These are phyloP conservation scores for Cyclotella choctawhatcheeana DNA, from an alignment of 108 stramenopile species.

Conservation along the genomic window DNA sequence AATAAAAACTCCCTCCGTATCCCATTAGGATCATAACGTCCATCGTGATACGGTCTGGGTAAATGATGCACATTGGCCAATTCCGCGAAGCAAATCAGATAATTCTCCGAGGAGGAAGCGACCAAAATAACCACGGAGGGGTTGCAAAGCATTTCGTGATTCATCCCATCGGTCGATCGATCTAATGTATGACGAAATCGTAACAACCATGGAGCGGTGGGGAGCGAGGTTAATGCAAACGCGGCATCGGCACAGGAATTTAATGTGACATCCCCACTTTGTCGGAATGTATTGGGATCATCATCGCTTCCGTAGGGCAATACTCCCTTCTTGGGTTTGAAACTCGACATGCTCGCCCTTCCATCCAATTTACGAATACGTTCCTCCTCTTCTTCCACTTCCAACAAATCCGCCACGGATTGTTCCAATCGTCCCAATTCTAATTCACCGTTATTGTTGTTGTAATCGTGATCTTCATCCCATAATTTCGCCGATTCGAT, in stretches of 20 bases:
- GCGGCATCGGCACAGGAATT: no score
- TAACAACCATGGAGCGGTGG: no score
- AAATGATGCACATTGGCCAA: constrained; percentile 62
- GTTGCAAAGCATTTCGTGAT: constrained; percentile 50
- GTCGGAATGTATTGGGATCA: constrained; percentile 73
- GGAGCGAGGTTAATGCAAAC: no score
- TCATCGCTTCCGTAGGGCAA: constrained; percentile 51
- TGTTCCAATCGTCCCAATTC: constrained; percentile 67
- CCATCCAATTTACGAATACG: constrained; percentile 27
- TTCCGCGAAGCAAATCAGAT: constrained; percentile 41
- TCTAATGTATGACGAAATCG: no score
- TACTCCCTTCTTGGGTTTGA: background rate
- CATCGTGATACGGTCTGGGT: constrained; percentile 68
- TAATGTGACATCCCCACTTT: no score
- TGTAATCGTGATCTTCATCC: constrained; percentile 33
- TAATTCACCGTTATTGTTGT: constrained; percentile 62
- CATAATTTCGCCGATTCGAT: constrained; percentile 48
- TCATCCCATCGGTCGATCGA: constrained; percentile 59
- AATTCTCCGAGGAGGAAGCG: constrained; percentile 42
- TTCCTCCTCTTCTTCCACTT: constrained; percentile 30
- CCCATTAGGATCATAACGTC: constrained; percentile 66
- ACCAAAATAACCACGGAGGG: constrained; percentile 39
- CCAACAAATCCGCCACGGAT: constrained; percentile 48
- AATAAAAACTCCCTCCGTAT: constrained; percentile 76
- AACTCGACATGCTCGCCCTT: constrained; percentile 30